Evolutionary conservation across 352 stramenopile species (phyloP).

Genomic region (Phytophthora cryptogea): DNA sequence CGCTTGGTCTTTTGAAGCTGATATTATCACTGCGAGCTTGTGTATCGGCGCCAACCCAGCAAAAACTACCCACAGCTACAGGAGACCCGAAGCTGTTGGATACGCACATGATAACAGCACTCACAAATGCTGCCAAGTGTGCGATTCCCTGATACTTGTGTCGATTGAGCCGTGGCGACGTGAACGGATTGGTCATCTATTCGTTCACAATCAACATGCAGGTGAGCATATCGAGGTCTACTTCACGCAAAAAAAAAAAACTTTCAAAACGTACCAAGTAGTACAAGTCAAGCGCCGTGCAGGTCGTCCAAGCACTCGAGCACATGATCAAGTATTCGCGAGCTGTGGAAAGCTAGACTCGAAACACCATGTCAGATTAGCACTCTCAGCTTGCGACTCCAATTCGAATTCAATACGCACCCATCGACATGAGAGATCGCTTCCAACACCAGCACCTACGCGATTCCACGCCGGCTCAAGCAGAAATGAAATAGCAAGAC

Average conservation of each 20-base stretch:
- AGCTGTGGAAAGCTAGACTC: slow-evolving; percentile 51
- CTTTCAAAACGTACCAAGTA: slow-evolving; percentile 51
- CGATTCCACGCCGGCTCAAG: slow-evolving; percentile 67
- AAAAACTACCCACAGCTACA: slow-evolving; percentile 70
- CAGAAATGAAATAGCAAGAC: slow-evolving; percentile 68
- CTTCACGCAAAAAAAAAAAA: neutral
- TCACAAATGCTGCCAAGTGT: slow-evolving; percentile 42
- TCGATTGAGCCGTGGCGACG: slow-evolving; percentile 70
- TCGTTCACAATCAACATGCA: slow-evolving; percentile 6
- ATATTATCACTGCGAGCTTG: slow-evolving; percentile 37
- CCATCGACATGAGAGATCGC: slow-evolving; percentile 52
- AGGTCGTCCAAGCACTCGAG: slow-evolving; percentile 70
- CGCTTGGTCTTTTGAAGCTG: slow-evolving; percentile 29
- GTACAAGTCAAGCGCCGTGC: slow-evolving; percentile 74
- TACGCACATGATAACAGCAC: slow-evolving; percentile 52
- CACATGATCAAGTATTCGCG: slow-evolving; percentile 81
- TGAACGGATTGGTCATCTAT: slow-evolving; percentile 83
- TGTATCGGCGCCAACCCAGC: slow-evolving; percentile 64
- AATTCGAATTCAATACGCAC: slow-evolving; percentile 20
- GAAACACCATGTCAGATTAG: neutral
- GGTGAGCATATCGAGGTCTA: neutral
- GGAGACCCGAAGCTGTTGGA: slow-evolving; percentile 61
- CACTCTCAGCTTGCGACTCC: neutral
- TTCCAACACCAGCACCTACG: slow-evolving; percentile 41
- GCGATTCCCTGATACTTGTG: slow-evolving; percentile 66